Evolutionary conservation across 345 rosid genomes (phyloP), one percentile per base, ranked within the genome.

Genomic region (Populus tremula): DNA sequence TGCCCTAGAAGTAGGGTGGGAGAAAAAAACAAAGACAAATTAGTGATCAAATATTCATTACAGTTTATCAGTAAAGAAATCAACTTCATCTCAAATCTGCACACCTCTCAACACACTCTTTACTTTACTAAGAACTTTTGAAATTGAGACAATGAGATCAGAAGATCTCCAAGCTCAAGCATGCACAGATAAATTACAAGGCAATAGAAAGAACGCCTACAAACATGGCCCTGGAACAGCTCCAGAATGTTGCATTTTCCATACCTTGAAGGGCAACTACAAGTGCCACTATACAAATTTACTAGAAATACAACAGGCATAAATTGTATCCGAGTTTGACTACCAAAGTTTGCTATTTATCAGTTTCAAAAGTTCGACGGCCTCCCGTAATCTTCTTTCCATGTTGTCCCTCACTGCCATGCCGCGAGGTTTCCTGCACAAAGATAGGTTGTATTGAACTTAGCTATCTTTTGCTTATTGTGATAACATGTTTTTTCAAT

Each of bases 311-410:
- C 50, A 50, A 50, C n/a, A 50, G 8, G 56, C 56, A 1, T 50
- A 50, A 50, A 21, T 18, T 50, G 56, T 5, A 50, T 18, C 16
- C 50, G 16, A n/a, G 33, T 72, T 13, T 39, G 21, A 41, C 73
- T 41, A 62, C 18, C 6, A 4, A 18, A 47, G 50, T 62, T 29
- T 31, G 9, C 18, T 29, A 13, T 43, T 59, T 29, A 88, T 84
- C 77, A 87, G 73, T 80, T 87, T 91, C 49, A 87, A 71, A 74
- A 94, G 85, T 76, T 87, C 91, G 27, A 27, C 67, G 18, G 93
- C 93, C 73, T 88, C 97, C 61, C 76, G 83, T 73, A 87, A 75
- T 79, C 97, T 88, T 83, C 89, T 85, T 56, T 90, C 93, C 10
- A 85, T 69, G 84, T 85, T 87, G 72, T 90, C 94, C 83, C 86